Base-by-base conservation (phyloP, 1,139 yeast species). In the Nematodospora anomalae region DNA sequence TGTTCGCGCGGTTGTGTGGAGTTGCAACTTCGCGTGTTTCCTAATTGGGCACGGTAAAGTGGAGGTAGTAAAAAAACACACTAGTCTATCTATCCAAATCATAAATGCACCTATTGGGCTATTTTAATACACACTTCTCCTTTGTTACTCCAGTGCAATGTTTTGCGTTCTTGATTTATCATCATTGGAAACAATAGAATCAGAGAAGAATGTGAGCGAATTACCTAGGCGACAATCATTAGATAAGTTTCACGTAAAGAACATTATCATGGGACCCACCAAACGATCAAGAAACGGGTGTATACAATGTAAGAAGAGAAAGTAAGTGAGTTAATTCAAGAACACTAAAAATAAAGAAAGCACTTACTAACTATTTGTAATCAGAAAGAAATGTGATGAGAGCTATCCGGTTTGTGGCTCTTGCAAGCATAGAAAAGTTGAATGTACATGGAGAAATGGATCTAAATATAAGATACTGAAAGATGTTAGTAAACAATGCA, bases 331-430 rank as follows among this genome's bases (percentile, higher is more conserved):
- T 23, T 33, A 21, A 29, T 24, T 5, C 4, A 15, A 16, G 11
- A 16, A 6, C 6, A 7, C 7, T 5, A 12, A 8, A 9, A 25
- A 12, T 13, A 25, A 7, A 25, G 7, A 9, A 25, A 7, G 14
- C 13, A 28, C 11, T 5, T 21, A 14, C 11, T 28, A 18, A 18
- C 21, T 18, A 8, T 18, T 6, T 18, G 21, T 8, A n/a, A n/a
- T n/a, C 28, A 35, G 35, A 37, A 45, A 57, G 36, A 58, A 58
- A 36, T 60, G 65, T 39, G 64, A 60, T 40, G 64, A 60, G 42
- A 37, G 36, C 8, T 54, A 51, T 33, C 65, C 65, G 1, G 33
- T 35, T 4, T 60, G 65, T 44, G 50, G 53, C 6, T 50, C 46
- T 24, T 60, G 66, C 38, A 37, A 36, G n/a, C 34, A 41, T 4